Evolutionary conservation across 352 stramenopile species (phyloP), one percentile per base, ranked within the genome.

Genomic region (Hyaloperonospora arabidopsidis): DNA sequence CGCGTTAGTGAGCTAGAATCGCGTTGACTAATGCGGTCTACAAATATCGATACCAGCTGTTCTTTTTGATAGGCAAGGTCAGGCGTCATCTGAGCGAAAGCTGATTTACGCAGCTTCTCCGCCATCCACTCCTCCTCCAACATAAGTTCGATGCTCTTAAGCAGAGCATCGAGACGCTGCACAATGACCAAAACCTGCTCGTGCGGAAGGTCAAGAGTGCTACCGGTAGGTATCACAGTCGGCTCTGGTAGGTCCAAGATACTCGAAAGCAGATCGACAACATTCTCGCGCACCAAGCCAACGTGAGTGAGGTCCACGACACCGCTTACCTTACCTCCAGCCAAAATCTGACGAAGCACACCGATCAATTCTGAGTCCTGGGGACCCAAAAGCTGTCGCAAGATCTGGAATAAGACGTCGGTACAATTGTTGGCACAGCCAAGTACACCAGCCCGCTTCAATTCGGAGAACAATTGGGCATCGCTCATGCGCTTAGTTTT

Each of bases 41-140:
- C 70, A 52, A 91, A 89, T 32, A 92, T 86, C 25, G 67, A 74
- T 21, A 87, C 57, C 18, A 94, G 56, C 48, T 91, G 81, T 18
- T 79, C 64, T 60, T 91, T 89, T 50, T 91, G 84, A 59, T 89
- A 89, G 6, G 68, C 57, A 21, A 93, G 67, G 48, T 90, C 82
- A 1, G 79, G 70, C 10, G 82, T 90, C 65, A 87, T 84, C 50
- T 76, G 82, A 12, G 79, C 71, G 52, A 90, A 93, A 8, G 74
- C 63, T 15, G 78, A 93, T 47, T 87, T 75, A n/a, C 82, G 75
- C 15, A 93, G 34, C 59, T 86, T 88, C 47, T 89, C 74, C 0
- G 82, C 82, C 79, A 93, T 93, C 82, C 76, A 90, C 48, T 93
- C 82, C 54, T 93, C 79, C 51, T 93, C 79, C 17, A 93, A 65